These are phyloP conservation scores for Trypanosomatidae sp. DNA, from an alignment of 208 protist genomes.

Conservation along the genomic window DNA sequence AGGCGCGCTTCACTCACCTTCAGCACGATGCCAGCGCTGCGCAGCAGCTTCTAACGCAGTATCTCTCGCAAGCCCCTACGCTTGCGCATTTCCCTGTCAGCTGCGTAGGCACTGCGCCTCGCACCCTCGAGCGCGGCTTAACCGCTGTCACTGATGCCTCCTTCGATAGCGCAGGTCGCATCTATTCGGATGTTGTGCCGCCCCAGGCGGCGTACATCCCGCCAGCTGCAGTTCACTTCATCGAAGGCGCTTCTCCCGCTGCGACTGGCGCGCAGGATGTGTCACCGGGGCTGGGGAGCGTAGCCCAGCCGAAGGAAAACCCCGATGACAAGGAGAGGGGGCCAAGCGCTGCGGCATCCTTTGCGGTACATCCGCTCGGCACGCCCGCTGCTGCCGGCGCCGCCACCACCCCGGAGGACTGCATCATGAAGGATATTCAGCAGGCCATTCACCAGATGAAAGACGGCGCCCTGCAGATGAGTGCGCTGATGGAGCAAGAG, in stretches of 20 bases:
- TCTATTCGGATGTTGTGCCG: slow-evolving; percentile 12
- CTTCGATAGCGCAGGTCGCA: not conserved
- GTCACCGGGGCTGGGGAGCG: not conserved
- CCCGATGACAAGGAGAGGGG: not conserved
- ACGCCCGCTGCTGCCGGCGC: not conserved
- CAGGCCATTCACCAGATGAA: slow-evolving; percentile 56
- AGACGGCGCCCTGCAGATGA: slow-evolving; percentile 53
- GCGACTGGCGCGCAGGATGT: not conserved
- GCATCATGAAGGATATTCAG: slow-evolving; percentile 55
- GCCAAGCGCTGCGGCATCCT: not conserved
- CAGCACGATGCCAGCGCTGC: slow-evolving; percentile 7
- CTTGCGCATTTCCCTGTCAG: slow-evolving; percentile 15
- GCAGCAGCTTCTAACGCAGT: not conserved
- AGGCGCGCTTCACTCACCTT: slow-evolving; percentile 9
- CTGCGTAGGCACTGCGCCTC: slow-evolving; percentile 19
- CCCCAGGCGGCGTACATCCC: slow-evolving; percentile 6
- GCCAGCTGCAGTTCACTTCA: not conserved
- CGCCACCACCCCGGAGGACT: slow-evolving; percentile 29
- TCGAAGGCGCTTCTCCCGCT: not conserved
- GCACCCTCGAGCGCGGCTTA: not conserved
- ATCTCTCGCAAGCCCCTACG: slow-evolving; percentile 7
- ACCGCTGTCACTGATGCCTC: not conserved
- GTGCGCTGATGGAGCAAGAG: slow-evolving; percentile 59
- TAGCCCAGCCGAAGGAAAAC: not conserved
- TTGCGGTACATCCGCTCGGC: not conserved